These are phyloP conservation scores for Paulownia fortunei DNA, from an alignment of 257 asterid species.

Conservation along the genomic window DNA sequence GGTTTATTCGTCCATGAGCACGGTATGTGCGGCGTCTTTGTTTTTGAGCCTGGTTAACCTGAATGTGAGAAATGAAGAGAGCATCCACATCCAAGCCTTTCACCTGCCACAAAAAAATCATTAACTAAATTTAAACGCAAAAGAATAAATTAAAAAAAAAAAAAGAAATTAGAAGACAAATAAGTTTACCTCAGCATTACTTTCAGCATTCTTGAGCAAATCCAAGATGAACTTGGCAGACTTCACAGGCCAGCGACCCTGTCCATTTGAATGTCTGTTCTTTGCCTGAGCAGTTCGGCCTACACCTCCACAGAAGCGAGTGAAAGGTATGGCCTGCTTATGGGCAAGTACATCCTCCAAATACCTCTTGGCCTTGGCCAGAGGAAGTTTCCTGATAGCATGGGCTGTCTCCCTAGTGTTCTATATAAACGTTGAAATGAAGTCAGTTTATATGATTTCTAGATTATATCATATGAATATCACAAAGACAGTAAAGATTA, in stretches of 20 bases:
- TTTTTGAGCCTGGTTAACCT: conserved; percentile 88
- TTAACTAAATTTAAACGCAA: not conserved
- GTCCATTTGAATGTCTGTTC: conserved; percentile 76
- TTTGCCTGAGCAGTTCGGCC: conserved; percentile 83
- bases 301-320: conserved; percentile 77
- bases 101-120: conserved; percentile 48
- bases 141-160: not conserved
- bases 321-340: conserved; percentile 77
- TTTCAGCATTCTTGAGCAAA: conserved; percentile 76
- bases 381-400: conserved; percentile 64
- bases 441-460: not conserved
- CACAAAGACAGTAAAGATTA: not conserved
- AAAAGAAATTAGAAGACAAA: not conserved
- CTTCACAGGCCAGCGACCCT: conserved; percentile 83
- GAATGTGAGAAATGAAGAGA: conserved; percentile 87
- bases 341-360: conserved; percentile 70
- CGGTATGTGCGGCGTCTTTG: conserved; percentile 92
- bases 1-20: conserved; percentile 85
- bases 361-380: conserved; percentile 65
- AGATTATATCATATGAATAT: not conserved
- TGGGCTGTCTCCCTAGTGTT: conserved; percentile 81
- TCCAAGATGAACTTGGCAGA: conserved; percentile 72
- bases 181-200: conserved; percentile 67
- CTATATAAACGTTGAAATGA: conserved; percentile 16
- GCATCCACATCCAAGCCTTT: conserved; percentile 94